phyloP scores from a whole-genome alignment of 257 asterid genomes.

The Schizonepeta tenuifolia region DNA sequence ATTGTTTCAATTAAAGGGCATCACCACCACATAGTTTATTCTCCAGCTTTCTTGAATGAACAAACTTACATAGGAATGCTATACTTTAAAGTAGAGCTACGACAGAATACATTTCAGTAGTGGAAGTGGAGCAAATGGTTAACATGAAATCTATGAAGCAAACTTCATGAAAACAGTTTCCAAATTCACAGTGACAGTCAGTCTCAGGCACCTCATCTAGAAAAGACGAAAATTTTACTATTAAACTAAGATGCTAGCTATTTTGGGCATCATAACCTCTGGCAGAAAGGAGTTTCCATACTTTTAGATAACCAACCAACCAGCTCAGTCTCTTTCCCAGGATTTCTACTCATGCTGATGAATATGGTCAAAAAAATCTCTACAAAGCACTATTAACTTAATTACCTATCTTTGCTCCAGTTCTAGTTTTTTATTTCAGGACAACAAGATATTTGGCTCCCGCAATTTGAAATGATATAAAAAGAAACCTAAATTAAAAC shows the following conservation, averaged over 20 bases:
- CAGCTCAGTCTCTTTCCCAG: constrained; percentile 11
- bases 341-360: constrained; percentile 23
- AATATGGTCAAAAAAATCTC: background rate
- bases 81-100: background rate
- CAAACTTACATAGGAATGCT: constrained; percentile 3
- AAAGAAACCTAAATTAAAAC: background rate
- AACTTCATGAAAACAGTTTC: constrained; percentile 8
- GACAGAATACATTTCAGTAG: background rate
- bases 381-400: background rate
- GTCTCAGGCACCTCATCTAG: background rate
- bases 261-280: constrained; percentile 10
- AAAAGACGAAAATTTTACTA: background rate
- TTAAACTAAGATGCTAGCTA: background rate
- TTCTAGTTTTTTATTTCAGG: constrained; percentile 12
- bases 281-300: constrained; percentile 13
- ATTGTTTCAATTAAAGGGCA: background rate
- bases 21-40: background rate
- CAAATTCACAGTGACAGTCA: constrained; percentile 12
- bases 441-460: constrained; percentile 1
- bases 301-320: constrained; percentile 2
- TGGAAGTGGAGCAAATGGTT: constrained; percentile 8
- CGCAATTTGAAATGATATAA: background rate
- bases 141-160: background rate
- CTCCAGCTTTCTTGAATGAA: background rate
- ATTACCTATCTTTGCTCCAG: background rate